Base-by-base conservation (phyloP, 345 rosid species). In the Balakata baccata region DNA sequence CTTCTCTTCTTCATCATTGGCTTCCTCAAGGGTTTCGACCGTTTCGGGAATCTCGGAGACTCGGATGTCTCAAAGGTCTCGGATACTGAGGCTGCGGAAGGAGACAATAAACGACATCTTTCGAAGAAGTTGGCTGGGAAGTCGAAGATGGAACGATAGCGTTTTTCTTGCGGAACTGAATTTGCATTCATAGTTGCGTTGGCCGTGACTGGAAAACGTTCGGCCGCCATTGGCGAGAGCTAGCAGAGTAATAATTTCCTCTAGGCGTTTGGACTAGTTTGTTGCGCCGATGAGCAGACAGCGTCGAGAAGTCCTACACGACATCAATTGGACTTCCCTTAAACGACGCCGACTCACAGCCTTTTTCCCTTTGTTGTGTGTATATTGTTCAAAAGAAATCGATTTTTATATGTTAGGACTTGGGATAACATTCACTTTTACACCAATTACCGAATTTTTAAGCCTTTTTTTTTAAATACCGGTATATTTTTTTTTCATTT, bases 81-180 rank as follows among this genome's bases (percentile, higher is more conserved):
- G 22, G 77, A 73, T 1, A 65, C 50, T 39, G 73, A 76, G 73
- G 86, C 49, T 62, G 79, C 72, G 10, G 88, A 84, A 64, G 92
- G 80, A 78, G 86, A 80, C 22, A 88, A 67, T 65, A 92, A 72
- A 65, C 80, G 82, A 76, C 90, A 88, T 13, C 87, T 85, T 70
- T 90, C 89, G 74, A 92, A 87, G 80, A 90, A 92, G 79, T 79
- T 72, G 11, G 66, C 37, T 22, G 82, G 84, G 29, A 88, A 80
- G 66, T 92, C 95, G 74, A 88, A 92, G 52, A 94, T 68, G 47
- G 98, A 92, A 54, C 78, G 89, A 62, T 78, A 70, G 69, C 87
- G 88, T 72, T 76, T 91, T 14, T 68, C 76, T 45, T 45, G 79
- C 22, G 60, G 25, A 68, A 45, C 46, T 41, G 74, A 47, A 50